Evolutionary conservation across 148 eudicot genomes (phyloP).

Genomic region (Polygonum maritimum): DNA sequence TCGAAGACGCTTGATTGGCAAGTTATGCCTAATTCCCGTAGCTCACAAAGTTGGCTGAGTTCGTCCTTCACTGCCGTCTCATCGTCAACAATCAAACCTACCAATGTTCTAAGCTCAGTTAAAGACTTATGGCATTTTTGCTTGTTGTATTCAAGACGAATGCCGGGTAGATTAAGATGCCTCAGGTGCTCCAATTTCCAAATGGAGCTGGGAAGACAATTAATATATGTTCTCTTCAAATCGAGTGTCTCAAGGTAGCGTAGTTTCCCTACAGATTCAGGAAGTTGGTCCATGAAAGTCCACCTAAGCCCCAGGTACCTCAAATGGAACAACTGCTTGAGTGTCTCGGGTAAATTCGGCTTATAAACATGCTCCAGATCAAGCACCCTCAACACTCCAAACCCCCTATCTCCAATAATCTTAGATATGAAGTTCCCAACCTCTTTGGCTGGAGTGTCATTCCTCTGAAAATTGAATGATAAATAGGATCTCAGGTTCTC

Average conservation of each 20-base stretch:
- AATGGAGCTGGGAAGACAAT: conserved; percentile 30
- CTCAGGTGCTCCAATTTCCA: conserved; percentile 32
- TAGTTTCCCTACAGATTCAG: conserved; percentile 32
- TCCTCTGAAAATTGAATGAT: conserved; percentile 28
- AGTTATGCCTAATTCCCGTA: conserved; percentile 36
- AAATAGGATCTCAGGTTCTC: conserved; percentile 30
- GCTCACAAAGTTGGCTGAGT: conserved; percentile 13
- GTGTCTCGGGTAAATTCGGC: conserved; percentile 37
- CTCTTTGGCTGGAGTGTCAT: conserved; percentile 36
- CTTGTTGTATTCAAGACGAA: conserved; percentile 17
- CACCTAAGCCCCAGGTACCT: conserved; percentile 47
- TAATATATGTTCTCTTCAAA: conserved; percentile 38
- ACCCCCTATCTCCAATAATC: conserved; percentile 18
- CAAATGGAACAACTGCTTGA: conserved; percentile 31
- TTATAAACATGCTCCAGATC: conserved; percentile 45
- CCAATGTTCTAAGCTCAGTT: conserved; percentile 26
- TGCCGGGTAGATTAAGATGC: conserved; percentile 34
- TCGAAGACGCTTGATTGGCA: conserved; percentile 13
- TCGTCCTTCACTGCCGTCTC: conserved; percentile 11
- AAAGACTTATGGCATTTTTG: not conserved
- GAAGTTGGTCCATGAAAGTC: conserved; percentile 44
- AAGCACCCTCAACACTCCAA: conserved; percentile 39
- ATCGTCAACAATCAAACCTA: conserved; percentile 33
- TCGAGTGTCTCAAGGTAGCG: conserved; percentile 41
- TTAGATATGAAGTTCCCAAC: conserved; percentile 27